A percentile compares a stretch with the other conserved stretches of the same genome.
phyloP scores from a whole-genome alignment of 2,329 filamentous ascomycete genomes.

The Teratosphaeria gauchensis region DNA sequence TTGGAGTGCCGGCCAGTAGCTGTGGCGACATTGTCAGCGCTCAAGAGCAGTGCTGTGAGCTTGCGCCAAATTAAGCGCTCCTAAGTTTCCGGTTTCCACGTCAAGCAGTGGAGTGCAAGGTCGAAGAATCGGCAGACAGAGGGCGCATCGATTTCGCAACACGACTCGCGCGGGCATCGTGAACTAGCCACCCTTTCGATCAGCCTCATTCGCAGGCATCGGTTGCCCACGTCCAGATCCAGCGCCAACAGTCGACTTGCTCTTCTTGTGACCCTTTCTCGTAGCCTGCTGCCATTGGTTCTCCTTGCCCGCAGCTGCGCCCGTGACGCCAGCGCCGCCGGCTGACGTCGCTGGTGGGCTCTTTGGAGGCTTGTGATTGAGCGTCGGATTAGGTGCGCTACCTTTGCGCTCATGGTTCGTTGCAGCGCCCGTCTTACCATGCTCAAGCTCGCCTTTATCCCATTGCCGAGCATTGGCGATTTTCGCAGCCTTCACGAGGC shows the following conservation, averaged over 20 bases:
- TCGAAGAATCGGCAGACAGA: not conserved
- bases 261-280: constrained; percentile 21
- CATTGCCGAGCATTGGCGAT: constrained; percentile 14
- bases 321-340: not conserved
- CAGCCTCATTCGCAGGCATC: constrained; percentile 30
- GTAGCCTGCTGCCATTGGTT: constrained; percentile 15
- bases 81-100: not conserved
- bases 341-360: constrained; percentile 1
- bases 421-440: not conserved
- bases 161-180: not conserved
- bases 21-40: not conserved
- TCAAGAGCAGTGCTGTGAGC: not conserved
- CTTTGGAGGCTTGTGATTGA: constrained; percentile 5
- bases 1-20: not conserved
- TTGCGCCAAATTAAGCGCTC: too few species aligned
- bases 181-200: constrained; percentile 26
- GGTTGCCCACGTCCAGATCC: constrained; percentile 25
- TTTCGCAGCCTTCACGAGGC: constrained; percentile 18
- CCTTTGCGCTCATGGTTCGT: constrained; percentile 15
- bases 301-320: not conserved
- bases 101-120: too few species aligned
- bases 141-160: not conserved
- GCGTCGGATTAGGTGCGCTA: constrained; percentile 12
- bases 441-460: constrained; percentile 1
- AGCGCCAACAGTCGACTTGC: constrained; percentile 12